Base-by-base conservation (phyloP, 495 filamentous ascomycete species). In the Platismatia glauca region DNA sequence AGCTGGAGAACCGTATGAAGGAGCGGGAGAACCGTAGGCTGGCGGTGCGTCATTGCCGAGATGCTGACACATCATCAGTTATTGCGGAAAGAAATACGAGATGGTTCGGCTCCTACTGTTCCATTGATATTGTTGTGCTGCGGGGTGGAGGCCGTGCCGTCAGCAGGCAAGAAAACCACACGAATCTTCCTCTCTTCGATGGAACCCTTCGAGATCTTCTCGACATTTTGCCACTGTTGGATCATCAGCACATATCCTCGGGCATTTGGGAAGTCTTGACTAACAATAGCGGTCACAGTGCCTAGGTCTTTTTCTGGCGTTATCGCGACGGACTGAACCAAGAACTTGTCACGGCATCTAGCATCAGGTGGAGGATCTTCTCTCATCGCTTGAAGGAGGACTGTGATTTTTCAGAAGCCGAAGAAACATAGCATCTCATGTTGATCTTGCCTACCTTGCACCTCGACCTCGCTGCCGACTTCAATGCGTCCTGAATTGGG, bases 401-500 rank as follows among this genome's bases (percentile, higher is more conserved):
- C 94, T 96, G 70, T 57, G 52, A 50, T 55, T 20, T 8, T 33
- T 55, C 55, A 55, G 31, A 58, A 29, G 29, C 46, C 39, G 61
- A 37, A 67, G 34, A 7, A 9, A 34, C 22, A 55, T 43, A 43
- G 18, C 53, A 55, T 46, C 37, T 64, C 55, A 41, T 11, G 7
- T 31, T 31, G 29, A 31, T 29, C 15, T 20, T 46, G 75, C 83
- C 66, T 79, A 96, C 92, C 92, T 76, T 93, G 88, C 62, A 98
- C 93, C 73, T 96, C 91, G 62, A 97, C 90, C 67, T 87, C 82
- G 69, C 86, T 83, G 57, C 91, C 89, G 24, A 90, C 82, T 70
- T 96, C 90, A 74, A 98, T 91, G 70, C 91, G 88, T 57, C 94
- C 94, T 35, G 93, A 96, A 76, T 97, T 97, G 52, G 95, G 95